Percentiles rank a stretch among this genome's conserved stretches.
Conservation (phyloP, 768 basidiomycete genomes). For the Boletus rubroflammeus region DNA sequence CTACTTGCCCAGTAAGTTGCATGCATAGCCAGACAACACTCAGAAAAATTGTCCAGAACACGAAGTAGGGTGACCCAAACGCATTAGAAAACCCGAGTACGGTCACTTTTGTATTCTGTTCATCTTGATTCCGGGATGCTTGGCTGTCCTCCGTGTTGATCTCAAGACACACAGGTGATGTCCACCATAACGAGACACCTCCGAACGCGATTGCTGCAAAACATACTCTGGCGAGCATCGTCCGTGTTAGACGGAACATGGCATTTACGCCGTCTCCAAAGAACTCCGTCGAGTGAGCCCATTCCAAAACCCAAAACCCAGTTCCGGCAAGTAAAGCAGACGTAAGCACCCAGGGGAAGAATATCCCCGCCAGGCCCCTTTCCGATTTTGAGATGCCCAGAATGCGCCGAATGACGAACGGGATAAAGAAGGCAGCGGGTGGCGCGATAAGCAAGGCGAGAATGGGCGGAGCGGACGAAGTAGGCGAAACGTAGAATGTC, state of each 20-base stretch:
- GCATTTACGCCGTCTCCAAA: conserved; percentile 41
- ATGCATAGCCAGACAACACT: conserved; percentile 50
- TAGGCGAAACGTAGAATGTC: conserved; percentile 81
- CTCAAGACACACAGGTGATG: conserved; percentile 70
- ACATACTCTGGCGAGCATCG: conserved; percentile 57
- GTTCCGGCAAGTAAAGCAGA: conserved; percentile 58
- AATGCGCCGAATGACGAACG: conserved; percentile 52
- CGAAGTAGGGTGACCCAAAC: conserved; percentile 81
- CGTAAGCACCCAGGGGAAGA: conserved; percentile 57
- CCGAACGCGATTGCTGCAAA: conserved; percentile 50
- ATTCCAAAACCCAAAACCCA: conserved; percentile 80
- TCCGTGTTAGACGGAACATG: conserved; percentile 50
- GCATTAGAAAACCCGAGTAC: conserved; percentile 88
- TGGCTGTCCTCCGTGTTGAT: conserved; percentile 37
- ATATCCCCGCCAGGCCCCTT: conserved; percentile 62
- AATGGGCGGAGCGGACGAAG: conserved; percentile 61
- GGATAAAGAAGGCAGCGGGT: conserved; percentile 53
- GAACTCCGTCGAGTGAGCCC: conserved; percentile 56
- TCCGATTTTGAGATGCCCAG: conserved; percentile 70
- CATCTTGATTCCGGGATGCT: conserved; percentile 16
- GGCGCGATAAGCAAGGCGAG: conserved; percentile 56
- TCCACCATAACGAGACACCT: conserved; percentile 66
- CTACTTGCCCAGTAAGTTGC: conserved; percentile 82
- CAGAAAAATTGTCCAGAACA: conserved; percentile 73
- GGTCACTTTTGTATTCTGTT: conserved; percentile 42